Conservation (phyloP, 2,329 filamentous ascomycete genomes). For the Ramularia endophylla region DNA sequence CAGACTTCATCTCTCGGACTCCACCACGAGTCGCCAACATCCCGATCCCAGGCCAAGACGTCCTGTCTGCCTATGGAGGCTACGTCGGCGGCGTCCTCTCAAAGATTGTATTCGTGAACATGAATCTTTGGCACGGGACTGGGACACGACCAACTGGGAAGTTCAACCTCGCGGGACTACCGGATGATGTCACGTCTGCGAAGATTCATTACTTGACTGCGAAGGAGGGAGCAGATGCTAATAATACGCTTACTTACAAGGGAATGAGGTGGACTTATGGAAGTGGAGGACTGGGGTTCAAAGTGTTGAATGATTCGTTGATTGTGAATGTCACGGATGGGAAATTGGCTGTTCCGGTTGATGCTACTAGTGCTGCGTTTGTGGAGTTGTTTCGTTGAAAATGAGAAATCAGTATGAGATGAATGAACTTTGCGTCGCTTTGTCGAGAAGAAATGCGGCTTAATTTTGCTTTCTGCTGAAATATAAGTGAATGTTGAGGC, state of each 20-base stretch:
- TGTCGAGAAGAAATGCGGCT: no score
- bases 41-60: neutral
- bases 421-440: no score
- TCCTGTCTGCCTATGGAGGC: constrained; percentile 4
- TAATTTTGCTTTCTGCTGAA: no score
- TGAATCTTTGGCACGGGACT: constrained; percentile 5
- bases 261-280: constrained; percentile 7
- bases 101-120: constrained; percentile 5
- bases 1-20: constrained; percentile 8
- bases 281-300: constrained; percentile 2
- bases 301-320: constrained; percentile 5
- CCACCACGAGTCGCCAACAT: constrained; percentile 1
- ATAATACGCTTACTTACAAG: constrained; percentile 4
- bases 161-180: constrained; percentile 2
- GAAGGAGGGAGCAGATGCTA: constrained; percentile 2
- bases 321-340: constrained; percentile 5
- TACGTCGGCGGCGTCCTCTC: constrained; percentile 4
- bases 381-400: neutral
- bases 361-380: constrained; percentile 2
- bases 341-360: constrained; percentile 4
- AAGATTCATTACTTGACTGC: constrained; percentile 7
- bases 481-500: no score
- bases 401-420: no score
- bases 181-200: neutral
- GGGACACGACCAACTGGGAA: constrained; percentile 1